phyloP scores from a whole-genome alignment of 257 asterid genomes.

The Nicotiana tomentosiformis region DNA sequence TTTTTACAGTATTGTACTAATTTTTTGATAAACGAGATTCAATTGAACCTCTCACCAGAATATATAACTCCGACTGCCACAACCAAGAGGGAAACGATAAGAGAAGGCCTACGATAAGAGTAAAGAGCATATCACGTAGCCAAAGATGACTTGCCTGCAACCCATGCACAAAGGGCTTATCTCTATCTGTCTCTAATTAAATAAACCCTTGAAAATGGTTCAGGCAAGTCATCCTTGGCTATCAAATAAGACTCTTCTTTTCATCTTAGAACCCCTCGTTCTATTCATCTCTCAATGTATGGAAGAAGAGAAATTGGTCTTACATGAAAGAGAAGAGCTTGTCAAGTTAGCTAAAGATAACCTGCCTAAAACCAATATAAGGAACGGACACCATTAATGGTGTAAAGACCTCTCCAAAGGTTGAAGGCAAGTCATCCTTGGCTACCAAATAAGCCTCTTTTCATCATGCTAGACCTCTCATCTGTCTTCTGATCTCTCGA shows the following conservation, averaged over 20 bases:
- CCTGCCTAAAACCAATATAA: not conserved
- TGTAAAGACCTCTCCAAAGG: not conserved
- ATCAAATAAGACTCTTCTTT: not conserved
- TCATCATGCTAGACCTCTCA: not conserved
- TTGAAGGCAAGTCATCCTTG: constrained; percentile 7
- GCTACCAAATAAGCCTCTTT: not conserved
- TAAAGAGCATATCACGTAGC: too few relatives aligned
- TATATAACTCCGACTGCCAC: too few relatives aligned
- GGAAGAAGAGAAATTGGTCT: not conserved
- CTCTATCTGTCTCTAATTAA: too few relatives aligned
- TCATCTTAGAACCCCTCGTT: not conserved
- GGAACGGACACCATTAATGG: not conserved
- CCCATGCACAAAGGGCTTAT: too few relatives aligned
- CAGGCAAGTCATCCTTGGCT: not conserved
- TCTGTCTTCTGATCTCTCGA: not conserved
- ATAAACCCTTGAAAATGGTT: too few relatives aligned
- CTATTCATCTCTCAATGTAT: not conserved
- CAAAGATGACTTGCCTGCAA: too few relatives aligned
- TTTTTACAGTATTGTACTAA: too few relatives aligned
- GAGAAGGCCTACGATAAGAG: too few relatives aligned
- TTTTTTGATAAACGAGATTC: too few relatives aligned
- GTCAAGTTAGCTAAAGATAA: not conserved
- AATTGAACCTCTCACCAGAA: too few relatives aligned
- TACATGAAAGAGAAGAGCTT: not conserved
- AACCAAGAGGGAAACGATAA: too few relatives aligned